Conservation (phyloP, 2,329 filamentous ascomycete species). For the Talaromyces sp. region DNA sequence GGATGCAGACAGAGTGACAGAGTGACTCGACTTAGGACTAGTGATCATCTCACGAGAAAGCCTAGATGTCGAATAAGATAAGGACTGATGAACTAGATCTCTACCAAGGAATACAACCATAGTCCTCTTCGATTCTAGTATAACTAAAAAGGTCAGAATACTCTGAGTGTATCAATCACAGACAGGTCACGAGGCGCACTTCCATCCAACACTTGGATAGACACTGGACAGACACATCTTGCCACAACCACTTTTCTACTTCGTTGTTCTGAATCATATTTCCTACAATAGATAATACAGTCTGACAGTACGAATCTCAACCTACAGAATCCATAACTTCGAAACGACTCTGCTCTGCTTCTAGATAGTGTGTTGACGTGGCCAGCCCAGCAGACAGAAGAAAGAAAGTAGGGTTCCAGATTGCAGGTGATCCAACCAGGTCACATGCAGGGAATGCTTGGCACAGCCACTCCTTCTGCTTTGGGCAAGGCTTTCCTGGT, state of each 20-base stretch:
- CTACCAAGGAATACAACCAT: background rate
- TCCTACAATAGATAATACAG: too few species aligned
- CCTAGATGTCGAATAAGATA: background rate
- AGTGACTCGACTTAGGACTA: background rate
- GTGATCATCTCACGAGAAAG: background rate
- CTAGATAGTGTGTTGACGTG: background rate
- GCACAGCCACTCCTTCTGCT: slow-evolving; percentile 2
- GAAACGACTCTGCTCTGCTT: too few species aligned
- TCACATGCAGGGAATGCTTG: slow-evolving; percentile 12
- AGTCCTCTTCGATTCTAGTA: background rate
- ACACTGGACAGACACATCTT: background rate
- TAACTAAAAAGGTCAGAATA: background rate
- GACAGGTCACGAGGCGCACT: background rate
- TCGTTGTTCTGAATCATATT: background rate
- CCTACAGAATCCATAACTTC: too few species aligned
- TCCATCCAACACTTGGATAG: background rate
- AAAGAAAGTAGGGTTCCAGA: slow-evolving; percentile 12
- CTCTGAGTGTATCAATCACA: background rate
- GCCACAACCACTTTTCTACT: background rate
- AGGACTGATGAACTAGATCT: background rate
- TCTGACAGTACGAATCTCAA: background rate
- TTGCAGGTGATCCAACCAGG: slow-evolving; percentile 8
- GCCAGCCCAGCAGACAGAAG: background rate
- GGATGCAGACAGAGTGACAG: background rate
- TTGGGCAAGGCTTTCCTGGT: background rate